Evolutionary conservation across 805 yeast species (phyloP).

Genomic region (Yarrowia hollandica): DNA sequence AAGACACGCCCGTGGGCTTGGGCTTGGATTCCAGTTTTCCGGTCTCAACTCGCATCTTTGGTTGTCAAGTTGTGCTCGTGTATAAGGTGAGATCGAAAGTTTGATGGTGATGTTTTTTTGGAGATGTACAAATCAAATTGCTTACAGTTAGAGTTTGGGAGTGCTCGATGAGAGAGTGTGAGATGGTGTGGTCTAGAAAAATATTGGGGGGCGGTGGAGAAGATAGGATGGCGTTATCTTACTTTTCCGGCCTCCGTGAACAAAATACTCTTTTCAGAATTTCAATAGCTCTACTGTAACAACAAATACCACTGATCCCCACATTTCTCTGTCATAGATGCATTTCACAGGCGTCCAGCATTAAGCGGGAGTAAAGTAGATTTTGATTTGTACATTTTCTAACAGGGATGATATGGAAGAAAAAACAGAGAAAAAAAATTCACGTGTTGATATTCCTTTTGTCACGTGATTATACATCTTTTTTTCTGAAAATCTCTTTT

Average conservation of each 20-base stretch:
- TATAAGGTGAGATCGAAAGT: background rate
- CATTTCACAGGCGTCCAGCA: background rate
- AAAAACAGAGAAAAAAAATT: too few species aligned
- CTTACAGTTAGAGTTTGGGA: background rate
- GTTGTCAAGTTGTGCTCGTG: background rate
- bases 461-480: too few species aligned
- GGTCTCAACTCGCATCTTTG: constrained; percentile 14
- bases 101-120: constrained; percentile 13
- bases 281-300: background rate
- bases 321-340: background rate
- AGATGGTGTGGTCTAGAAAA: background rate
- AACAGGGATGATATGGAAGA: too few species aligned
- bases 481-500: too few species aligned
- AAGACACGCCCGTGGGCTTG: constrained; percentile 26
- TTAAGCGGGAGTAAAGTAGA: too few species aligned
- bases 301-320: background rate
- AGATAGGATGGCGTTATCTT: background rate
- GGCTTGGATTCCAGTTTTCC: constrained; percentile 26
- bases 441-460: too few species aligned
- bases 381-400: too few species aligned
- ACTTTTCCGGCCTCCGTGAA: background rate
- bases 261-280: background rate
- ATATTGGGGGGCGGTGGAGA: background rate
- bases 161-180: too few species aligned
- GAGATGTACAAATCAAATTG: background rate